Conservation (phyloP, 2,329 filamentous ascomycete species). For the Cordyceps militaris region DNA sequence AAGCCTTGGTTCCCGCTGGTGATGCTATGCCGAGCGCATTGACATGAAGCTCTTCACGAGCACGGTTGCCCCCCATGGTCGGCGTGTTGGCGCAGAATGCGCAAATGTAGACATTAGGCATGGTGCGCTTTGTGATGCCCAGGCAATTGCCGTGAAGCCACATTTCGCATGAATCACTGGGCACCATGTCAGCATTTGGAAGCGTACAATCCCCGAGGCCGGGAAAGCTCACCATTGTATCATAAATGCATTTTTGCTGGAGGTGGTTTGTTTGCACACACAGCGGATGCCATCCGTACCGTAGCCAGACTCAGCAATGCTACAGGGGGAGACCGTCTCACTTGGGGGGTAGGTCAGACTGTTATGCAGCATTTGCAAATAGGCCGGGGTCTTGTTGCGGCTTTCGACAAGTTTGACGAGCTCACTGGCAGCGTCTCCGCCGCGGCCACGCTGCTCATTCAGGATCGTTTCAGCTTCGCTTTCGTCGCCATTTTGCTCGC, state of each 20-base stretch:
- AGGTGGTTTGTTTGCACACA: constrained; percentile 42
- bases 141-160: constrained; percentile 59
- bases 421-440: constrained; percentile 54
- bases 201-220: neutral
- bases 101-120: constrained; percentile 57
- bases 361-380: constrained; percentile 28
- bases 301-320: constrained; percentile 42
- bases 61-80: constrained; percentile 42
- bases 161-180: constrained; percentile 57
- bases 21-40: constrained; percentile 24
- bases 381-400: constrained; percentile 37
- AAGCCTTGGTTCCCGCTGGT: constrained; percentile 36
- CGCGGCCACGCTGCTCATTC: constrained; percentile 36
- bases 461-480: constrained; percentile 55
- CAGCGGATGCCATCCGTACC: constrained; percentile 44
- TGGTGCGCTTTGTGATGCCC: constrained; percentile 49
- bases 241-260: constrained; percentile 47
- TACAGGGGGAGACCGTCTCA: constrained; percentile 44
- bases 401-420: constrained; percentile 51
- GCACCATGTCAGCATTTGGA: neutral
- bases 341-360: constrained; percentile 26
- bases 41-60: constrained; percentile 36
- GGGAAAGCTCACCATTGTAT: constrained; percentile 51
- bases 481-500: constrained; percentile 36
- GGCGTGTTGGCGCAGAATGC: constrained; percentile 56